Conservation (phyloP, 2,329 filamentous ascomycete genomes). For the Ceratocystis alfenasii region DNA sequence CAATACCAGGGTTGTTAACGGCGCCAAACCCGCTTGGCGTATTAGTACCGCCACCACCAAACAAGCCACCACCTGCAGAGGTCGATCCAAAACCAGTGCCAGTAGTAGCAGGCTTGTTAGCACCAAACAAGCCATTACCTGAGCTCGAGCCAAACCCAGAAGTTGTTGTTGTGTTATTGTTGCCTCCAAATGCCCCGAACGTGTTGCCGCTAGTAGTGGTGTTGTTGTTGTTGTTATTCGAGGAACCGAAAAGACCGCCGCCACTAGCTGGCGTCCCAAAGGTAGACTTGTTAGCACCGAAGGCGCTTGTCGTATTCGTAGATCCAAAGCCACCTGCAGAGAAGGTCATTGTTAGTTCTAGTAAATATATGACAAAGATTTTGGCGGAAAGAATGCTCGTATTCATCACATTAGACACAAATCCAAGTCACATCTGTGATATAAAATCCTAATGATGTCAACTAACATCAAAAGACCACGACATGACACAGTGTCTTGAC, state of each 20-base stretch:
- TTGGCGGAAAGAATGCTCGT: too few species aligned
- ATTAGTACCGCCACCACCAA: conserved; percentile 37
- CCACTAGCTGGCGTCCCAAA: conserved; percentile 35
- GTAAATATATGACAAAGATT: conserved; percentile 1
- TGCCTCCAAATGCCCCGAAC: conserved; percentile 32
- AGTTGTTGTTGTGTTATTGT: conserved; percentile 22
- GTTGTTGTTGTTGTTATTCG: conserved; percentile 26
- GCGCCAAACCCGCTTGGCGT: conserved; percentile 35
- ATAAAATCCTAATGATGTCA: too few species aligned
- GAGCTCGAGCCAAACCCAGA: conserved; percentile 22
- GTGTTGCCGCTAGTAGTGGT: conserved; percentile 28
- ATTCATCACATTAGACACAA: too few species aligned
- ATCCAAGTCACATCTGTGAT: too few species aligned
- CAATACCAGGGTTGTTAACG: conserved; percentile 38
- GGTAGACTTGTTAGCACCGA: conserved; percentile 37
- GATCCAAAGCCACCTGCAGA: conserved; percentile 23
- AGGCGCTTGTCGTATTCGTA: conserved; percentile 29
- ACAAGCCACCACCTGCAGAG: conserved; percentile 33
- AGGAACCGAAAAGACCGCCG: conserved; percentile 30
- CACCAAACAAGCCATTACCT: conserved; percentile 39
- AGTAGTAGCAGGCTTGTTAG: conserved; percentile 31
- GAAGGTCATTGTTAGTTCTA: conserved; percentile 1
- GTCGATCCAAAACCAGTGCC: conserved; percentile 37
- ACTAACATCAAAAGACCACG: neutral
- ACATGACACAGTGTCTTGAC: neutral